These are phyloP conservation scores for Fusarium avenaceum DNA, from an alignment of 2,329 filamentous ascomycete genomes.

Conservation along the genomic window DNA sequence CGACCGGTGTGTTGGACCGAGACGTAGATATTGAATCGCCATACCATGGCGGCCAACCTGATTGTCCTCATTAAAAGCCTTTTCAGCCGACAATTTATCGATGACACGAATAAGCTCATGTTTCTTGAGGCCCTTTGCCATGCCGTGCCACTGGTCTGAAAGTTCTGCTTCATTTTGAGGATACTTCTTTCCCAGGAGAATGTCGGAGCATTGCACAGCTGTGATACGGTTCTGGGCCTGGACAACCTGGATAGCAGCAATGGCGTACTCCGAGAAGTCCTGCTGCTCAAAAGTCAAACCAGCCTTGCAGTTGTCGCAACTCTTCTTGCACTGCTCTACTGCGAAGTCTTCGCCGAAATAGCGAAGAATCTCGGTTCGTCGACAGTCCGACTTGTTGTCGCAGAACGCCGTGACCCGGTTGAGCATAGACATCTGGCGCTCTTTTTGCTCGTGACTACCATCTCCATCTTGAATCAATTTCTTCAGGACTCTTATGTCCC, in stretches of 20 bases:
- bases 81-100: constrained; percentile 78
- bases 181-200: constrained; percentile 79
- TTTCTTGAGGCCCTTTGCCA: constrained; percentile 77
- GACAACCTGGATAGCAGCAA: constrained; percentile 78
- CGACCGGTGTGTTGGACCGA: constrained; percentile 57
- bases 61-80: constrained; percentile 79
- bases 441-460: constrained; percentile 81
- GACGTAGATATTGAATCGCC: constrained; percentile 77
- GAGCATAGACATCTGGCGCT: constrained; percentile 87
- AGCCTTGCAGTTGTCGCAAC: constrained; percentile 91
- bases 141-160: constrained; percentile 74
- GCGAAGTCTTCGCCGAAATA: constrained; percentile 94
- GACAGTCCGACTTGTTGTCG: constrained; percentile 89
- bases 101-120: constrained; percentile 89
- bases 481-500: constrained; percentile 79
- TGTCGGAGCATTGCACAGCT: constrained; percentile 83
- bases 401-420: constrained; percentile 88
- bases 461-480: constrained; percentile 88
- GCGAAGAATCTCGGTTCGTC: constrained; percentile 86
- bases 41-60: constrained; percentile 68
- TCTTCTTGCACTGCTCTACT: constrained; percentile 75
- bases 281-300: constrained; percentile 76
- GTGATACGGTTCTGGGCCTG: constrained; percentile 73
- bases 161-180: constrained; percentile 67
- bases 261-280: constrained; percentile 83